Evolutionary conservation across 768 basidiomycete species (phyloP), one percentile per base, ranked within the genome.

Genomic region (Lactarius trivialis): DNA sequence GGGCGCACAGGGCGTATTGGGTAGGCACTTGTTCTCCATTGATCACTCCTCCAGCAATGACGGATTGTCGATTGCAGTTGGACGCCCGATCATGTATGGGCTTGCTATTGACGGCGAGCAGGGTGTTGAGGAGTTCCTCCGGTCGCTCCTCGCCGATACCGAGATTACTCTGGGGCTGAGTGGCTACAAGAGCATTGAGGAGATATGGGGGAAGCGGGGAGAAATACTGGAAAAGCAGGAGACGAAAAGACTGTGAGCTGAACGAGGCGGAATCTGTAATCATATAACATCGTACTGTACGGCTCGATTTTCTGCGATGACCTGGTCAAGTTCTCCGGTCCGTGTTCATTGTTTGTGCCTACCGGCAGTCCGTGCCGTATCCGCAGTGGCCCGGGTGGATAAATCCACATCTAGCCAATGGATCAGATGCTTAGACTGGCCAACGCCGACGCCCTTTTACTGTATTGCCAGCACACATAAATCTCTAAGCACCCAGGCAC

Each of bases 1-100:
- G 0, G 92, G 93, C 45, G 93, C 93, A 8, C 86, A 94, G 67
- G 91, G 78, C 8, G 85, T 94, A 17, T 72, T 93, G 21, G 77
- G 85, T 91, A 66, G 67, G 88, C 79, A 17, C 36, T 14, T n/a
- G 4, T 6, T 19, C n/a, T 36, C 7, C 45, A 8, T 17, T 7
- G 3, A 36, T 19, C 7, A 1, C 7, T 7, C 19, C 12, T 28
- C 11, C 17, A 24, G 24, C 5, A 45, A 48, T 56, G 45, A 32
- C 7, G 14, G 24, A 24, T 43, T 1, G 3, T 58, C 33, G 11
- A 2, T 28, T 11, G 3, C 64, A 90, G 86, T 91, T 34, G 89
- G 81, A 26, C 81, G 89, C n/a, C 86, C 86, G 11, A 85, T 80
- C 76, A 76, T 91, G 65, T 91, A 90, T 63, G 90, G 86, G 7